Evolutionary conservation across 2,329 filamentous ascomycete genomes (phyloP), one percentile per base, ranked within the genome.

Genomic region (Ophiosphaerella narmari): DNA sequence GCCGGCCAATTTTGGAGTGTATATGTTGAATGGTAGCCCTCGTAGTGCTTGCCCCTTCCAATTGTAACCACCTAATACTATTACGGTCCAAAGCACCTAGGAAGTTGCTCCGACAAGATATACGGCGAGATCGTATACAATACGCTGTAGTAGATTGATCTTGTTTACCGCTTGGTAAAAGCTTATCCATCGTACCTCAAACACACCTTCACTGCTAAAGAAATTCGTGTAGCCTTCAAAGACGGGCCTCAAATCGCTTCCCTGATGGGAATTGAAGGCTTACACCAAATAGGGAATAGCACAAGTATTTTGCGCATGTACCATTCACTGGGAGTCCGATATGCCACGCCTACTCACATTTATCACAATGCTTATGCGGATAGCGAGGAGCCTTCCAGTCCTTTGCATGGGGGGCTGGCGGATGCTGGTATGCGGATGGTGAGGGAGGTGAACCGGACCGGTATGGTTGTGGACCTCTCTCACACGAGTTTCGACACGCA

Each of bases 1-100:
- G 90, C 90, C 38, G 91, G 90, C 43, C 85, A 88, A n/a, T 96
- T 96, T 71, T 96, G 91, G 91, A 91, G 87, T 67, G 89, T 92
- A 11, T 96, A 79, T 62, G 83, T 87, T n/a, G 82, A 82, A 0
- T 96, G 91, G 34, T 36, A 16, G 23, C 26, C 4, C 16, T 18
- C 16, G 3, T 18, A 18, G 16, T 18, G 16, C 16, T 18, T 18
- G 16, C 16, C 16, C 16, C 16, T 18, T 18, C 3, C 16, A 3
- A 18, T 18, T 18, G 16, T 18, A 18, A 18, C 16, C 16, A 18
- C 16, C 16, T 18, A 18, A 18, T 18, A 18, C 16, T 18, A 18
- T 29, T 29, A 11, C 6, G 5, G 9, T 29, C 7, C 6, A 29
- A 29, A 29, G 26, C 26, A 7, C 2, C 9, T 2, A 29, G 9